Evolutionary conservation across 2,329 filamentous ascomycete genomes (phyloP).

Genomic region (Verticillium longisporum): DNA sequence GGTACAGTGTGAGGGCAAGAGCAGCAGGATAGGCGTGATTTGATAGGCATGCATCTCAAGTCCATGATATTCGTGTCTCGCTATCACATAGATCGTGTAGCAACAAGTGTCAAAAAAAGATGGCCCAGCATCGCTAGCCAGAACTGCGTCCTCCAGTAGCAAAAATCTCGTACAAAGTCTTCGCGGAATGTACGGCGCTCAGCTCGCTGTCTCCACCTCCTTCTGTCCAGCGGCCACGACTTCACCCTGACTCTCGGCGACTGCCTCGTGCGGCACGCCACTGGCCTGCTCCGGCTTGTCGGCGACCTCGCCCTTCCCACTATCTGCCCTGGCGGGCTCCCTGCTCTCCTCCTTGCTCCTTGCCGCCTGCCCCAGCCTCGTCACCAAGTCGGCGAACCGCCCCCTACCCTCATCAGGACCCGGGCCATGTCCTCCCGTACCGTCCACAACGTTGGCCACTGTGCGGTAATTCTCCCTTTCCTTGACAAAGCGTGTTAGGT

Average conservation of each 20-base stretch:
- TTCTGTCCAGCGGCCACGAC: neutral
- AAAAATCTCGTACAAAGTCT: no score
- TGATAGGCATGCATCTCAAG: no score
- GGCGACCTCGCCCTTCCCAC: neutral
- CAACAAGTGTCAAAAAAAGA: no score
- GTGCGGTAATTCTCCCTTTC: constrained; percentile 32
- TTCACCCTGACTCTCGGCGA: neutral
- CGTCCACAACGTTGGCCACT: constrained; percentile 29
- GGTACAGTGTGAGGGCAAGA: no score
- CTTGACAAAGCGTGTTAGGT: constrained; percentile 41
- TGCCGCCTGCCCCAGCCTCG: constrained; percentile 1
- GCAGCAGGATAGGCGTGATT: no score
- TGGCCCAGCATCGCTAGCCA: no score
- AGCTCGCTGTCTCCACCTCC: neutral
- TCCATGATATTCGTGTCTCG: no score
- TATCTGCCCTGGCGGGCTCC: neutral
- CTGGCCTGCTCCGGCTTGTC: neutral
- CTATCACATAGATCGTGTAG: no score
- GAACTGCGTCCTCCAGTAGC: no score
- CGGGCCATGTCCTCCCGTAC: constrained; percentile 12
- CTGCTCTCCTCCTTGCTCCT: neutral
- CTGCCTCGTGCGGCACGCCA: neutral
- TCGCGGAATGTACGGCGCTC: neutral
- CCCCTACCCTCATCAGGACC: constrained; percentile 1
- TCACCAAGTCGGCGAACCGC: constrained; percentile 9